phyloP scores from a whole-genome alignment of 2,329 filamentous ascomycete species.

The Colletotrichum phormii region DNA sequence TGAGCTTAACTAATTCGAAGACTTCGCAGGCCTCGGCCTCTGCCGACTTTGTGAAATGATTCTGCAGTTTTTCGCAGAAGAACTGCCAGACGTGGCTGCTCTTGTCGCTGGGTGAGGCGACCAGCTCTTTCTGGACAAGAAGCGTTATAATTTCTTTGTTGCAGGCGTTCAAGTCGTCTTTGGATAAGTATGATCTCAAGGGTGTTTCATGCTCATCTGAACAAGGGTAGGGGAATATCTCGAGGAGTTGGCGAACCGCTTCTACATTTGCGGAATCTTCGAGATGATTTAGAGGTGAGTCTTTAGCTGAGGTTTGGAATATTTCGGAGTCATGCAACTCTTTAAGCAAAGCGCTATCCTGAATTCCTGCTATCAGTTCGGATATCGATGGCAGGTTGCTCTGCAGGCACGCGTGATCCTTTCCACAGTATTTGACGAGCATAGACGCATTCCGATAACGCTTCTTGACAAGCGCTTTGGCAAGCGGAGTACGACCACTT shows the following conservation, averaged over 20 bases:
- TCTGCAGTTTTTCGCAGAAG: neutral
- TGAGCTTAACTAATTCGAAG: neutral
- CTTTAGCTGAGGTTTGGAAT: neutral
- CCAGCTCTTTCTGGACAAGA: constrained; percentile 1
- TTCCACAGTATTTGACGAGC: neutral
- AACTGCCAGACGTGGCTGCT: neutral
- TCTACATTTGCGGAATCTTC: neutral
- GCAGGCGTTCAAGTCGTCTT: neutral
- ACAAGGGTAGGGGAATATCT: neutral
- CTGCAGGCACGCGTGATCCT: neutral
- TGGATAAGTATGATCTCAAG: neutral
- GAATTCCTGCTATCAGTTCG: neutral
- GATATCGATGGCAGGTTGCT: neutral
- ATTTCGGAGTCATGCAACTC: neutral
- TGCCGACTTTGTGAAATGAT: neutral
- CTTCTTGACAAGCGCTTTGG: neutral
- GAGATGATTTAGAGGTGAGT: neutral
- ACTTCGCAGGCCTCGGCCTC: neutral
- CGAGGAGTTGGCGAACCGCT: neutral
- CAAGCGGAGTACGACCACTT: constrained; percentile 1
- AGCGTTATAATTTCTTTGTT: neutral
- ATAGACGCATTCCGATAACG: neutral
- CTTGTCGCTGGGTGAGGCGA: neutral
- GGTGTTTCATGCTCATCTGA: neutral
- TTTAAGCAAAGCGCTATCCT: neutral